Evolutionary conservation across 495 filamentous ascomycete genomes (phyloP).

Genomic region (Bryoglossum gracile): DNA sequence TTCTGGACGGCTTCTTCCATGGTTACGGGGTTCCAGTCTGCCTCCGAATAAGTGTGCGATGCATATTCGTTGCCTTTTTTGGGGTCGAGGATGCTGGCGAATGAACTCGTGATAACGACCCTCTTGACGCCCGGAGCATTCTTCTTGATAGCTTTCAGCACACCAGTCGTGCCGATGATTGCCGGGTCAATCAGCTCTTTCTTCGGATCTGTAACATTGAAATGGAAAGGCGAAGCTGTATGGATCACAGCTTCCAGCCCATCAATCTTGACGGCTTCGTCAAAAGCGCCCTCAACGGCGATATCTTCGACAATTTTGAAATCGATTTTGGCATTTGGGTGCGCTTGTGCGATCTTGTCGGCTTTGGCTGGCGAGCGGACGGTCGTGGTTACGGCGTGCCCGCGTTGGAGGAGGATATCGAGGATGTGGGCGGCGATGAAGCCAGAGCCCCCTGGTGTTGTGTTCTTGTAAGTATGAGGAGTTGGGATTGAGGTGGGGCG

Average conservation of each 20-base stretch:
- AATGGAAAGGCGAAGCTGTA: slow-evolving; percentile 75
- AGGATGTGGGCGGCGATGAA: slow-evolving; percentile 78
- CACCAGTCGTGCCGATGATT: slow-evolving; percentile 73
- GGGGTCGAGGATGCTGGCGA: slow-evolving; percentile 48
- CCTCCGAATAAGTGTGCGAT: slow-evolving; percentile 58
- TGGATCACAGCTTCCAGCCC: slow-evolving; percentile 83
- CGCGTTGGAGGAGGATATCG: slow-evolving; percentile 36
- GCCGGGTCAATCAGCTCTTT: slow-evolving; percentile 82
- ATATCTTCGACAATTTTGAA: slow-evolving; percentile 81
- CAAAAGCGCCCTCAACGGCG: slow-evolving; percentile 65
- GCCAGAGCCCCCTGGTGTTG: slow-evolving; percentile 49
- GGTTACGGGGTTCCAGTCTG: slow-evolving; percentile 80
- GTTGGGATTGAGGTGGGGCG: background rate
- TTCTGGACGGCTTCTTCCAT: slow-evolving; percentile 54
- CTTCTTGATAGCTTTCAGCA: slow-evolving; percentile 69
- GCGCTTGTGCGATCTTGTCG: slow-evolving; percentile 59
- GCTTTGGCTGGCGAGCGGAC: slow-evolving; percentile 78
- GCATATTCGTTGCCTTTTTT: slow-evolving; percentile 36
- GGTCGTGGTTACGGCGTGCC: slow-evolving; percentile 74
- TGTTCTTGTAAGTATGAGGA: background rate
- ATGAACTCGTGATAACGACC: slow-evolving; percentile 81
- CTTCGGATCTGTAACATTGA: slow-evolving; percentile 54
- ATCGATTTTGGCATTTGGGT: slow-evolving; percentile 57
- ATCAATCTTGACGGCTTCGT: slow-evolving; percentile 61
- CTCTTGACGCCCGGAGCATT: slow-evolving; percentile 70